Conservation (phyloP, 306 rosid genomes). For the Ceratonia siliqua region DNA sequence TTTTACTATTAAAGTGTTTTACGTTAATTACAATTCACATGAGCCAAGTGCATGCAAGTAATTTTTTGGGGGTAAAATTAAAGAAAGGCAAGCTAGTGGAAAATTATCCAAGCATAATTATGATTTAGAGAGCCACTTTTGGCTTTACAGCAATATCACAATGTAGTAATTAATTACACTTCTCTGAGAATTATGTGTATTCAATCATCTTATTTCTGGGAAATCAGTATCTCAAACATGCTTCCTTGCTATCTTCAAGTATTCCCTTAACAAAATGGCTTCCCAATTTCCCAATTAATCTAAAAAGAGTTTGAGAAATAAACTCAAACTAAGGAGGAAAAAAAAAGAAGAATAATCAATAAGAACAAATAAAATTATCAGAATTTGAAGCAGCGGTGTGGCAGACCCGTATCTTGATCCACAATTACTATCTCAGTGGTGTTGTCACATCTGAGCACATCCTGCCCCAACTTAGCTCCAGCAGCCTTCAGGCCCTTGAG, state of each 20-base stretch:
- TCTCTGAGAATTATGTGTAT: not conserved
- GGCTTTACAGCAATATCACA: constrained; percentile 25
- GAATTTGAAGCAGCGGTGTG: constrained; percentile 69
- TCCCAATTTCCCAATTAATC: not conserved
- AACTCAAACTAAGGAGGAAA: not conserved
- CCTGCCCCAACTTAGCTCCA: constrained; percentile 91
- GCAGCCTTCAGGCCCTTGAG: constrained; percentile 86
- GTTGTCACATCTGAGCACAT: constrained; percentile 76
- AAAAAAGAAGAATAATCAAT: not conserved
- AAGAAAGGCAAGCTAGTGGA: not conserved
- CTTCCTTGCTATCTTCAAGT: not conserved
- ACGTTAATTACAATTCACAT: too few species aligned
- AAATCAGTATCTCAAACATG: not conserved
- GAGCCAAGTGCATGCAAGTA: too few species aligned
- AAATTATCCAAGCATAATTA: not conserved
- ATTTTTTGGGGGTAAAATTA: too few species aligned
- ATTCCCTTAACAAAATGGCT: not conserved
- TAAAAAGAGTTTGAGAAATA: not conserved
- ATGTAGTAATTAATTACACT: not conserved
- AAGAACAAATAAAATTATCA: constrained; percentile 29
- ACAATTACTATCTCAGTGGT: constrained; percentile 72
- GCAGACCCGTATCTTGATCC: constrained; percentile 77
- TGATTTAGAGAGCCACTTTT: constrained; percentile 27
- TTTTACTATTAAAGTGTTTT: too few species aligned
- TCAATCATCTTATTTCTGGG: not conserved